Base-by-base conservation (phyloP, 2,329 filamentous ascomycete species). In the Sporothrix brasiliensis region DNA sequence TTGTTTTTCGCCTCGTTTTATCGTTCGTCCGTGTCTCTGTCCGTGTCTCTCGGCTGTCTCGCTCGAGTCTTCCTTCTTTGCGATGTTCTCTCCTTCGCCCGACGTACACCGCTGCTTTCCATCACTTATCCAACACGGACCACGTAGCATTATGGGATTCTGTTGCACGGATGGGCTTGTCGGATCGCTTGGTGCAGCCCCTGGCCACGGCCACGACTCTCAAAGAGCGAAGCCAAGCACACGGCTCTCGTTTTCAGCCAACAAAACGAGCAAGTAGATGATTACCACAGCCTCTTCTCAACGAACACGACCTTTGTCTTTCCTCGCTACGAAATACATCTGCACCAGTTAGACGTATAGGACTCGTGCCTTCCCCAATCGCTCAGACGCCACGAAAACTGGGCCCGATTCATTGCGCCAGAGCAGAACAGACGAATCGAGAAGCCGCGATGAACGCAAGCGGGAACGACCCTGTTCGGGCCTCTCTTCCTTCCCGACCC, bases 211-310 rank as follows among this genome's bases (percentile, higher is more conserved):
- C 24, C 24, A 24, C 24, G 24, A 24, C 2, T 24, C 24, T 24
- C 24, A 34, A 34, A 34, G 6, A 4, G 30, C 30, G 30, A 34
- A 34, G 30, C 30, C 30, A 34, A 34, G 30, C 2, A 34, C 2
- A 4, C 30, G 6, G 30, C 30, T 34, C 30, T 34, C 30, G 30
- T 4, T 34, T 34, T 34, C 30, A 6, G 3, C 30, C 30, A 34
- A 34, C 30, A 34, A 34, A 34, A 34, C 5, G 5, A 34, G 44
- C 44, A 30, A n/a, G 24, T 30, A 24, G 14, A 65, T 65, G 34
- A 63, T 65, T 65, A 65, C 61, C 44, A 24, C 61, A 65, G 61
- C 61, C 61, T 65, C 60, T 49, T 6, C 41, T 21, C 49, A 21
- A 14, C 30, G 13, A 34, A 34, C 4, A 34, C 7, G 34, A 9